Evolutionary conservation across 2,329 filamentous ascomycete species (phyloP), one percentile per base, ranked within the genome.

Genomic region (Chrysoporthe austroafricana): DNA sequence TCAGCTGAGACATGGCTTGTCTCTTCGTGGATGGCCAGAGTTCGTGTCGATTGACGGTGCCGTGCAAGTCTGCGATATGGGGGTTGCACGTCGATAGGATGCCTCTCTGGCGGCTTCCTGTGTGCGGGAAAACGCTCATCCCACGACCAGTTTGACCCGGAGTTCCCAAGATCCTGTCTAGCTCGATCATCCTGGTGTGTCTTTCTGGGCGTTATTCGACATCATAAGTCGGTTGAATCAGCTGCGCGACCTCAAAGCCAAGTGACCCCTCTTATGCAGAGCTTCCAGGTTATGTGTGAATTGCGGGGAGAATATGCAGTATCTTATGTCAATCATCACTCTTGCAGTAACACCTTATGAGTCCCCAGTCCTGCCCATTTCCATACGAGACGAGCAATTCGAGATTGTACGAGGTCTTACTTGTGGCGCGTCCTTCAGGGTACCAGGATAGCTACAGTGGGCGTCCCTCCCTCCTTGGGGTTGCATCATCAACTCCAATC

Each of bases 1-100:
- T 16, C 32, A 32, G 50, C 50, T 54, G 50, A 54, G 50, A 54
- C 50, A 54, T 54, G 50, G 26, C 50, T 11, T 54, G 26, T 54
- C 13, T 26, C 50, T 21, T 32, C 21, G 21, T 54, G 50, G 48
- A 21, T 54, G 9, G 32, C 21, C 11, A 32, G 21, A 6, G 5
- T 32, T 54, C 26, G 26, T 54, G 13, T 32, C 16, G 21, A 14
- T 32, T 11, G 6, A 34, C 11, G 16, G 50, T 34, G 50, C 50
- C 21, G 26, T 54, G 50, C 48, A 54, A 54, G 26, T 2, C 50
- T 26, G 13, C 5, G 13, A 50, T 50, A 50, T 21, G 9, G 26
- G 3, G 8, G 21, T 52, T n/a, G 48, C 21, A 52, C 21, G 8
- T 32, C n/a, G 21, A 52, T 21, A 32, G 48, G 9, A 54, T 13